These are phyloP conservation scores for Penicillium sp. DNA, from an alignment of 2,329 filamentous ascomycete genomes.

Conservation along the genomic window DNA sequence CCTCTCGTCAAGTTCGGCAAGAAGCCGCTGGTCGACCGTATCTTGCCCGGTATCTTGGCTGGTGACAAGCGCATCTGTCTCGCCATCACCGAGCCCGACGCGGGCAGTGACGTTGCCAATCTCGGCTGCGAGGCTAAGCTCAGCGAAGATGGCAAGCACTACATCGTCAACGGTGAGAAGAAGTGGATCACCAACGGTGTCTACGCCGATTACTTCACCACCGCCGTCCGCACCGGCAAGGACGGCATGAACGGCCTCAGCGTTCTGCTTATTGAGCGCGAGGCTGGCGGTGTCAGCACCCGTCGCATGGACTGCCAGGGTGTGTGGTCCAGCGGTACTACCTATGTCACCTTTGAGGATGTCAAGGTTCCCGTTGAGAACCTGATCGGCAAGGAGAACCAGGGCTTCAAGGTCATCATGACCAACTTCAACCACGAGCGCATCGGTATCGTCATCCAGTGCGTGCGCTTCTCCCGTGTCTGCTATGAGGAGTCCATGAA, in stretches of 20 bases:
- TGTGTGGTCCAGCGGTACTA: constrained; percentile 91
- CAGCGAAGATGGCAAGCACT: constrained; percentile 93
- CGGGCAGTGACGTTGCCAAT: constrained; percentile 92
- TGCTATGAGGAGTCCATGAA: constrained; percentile 96
- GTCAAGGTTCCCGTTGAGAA: constrained; percentile 99
- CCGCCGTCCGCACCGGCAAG: constrained; percentile 84
- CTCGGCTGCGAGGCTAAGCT: constrained; percentile 94
- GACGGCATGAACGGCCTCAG: constrained; percentile 90
- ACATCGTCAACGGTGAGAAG: constrained; percentile 99
- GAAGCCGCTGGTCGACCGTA: constrained; percentile 77
- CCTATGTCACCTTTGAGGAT: constrained; percentile 97
- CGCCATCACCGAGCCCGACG: constrained; percentile 95
- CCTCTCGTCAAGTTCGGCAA: constrained; percentile 89
- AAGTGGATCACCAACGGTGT: constrained; percentile 99
- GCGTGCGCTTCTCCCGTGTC: constrained; percentile 87
- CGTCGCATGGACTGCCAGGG: constrained; percentile 98
- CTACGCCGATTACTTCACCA: constrained; percentile 97
- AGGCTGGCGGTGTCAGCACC: constrained; percentile 78
- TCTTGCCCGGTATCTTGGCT: constrained; percentile 79
- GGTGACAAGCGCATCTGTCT: constrained; percentile 97
- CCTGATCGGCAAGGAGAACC: constrained; percentile 94
- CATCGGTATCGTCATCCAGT: constrained; percentile 98
- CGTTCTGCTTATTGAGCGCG: constrained; percentile 86
- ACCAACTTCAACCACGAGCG: constrained; percentile 99
- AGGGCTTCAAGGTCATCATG: constrained; percentile 97